phyloP scores from a whole-genome alignment of 371 early-diverging fungal genomes.

The Haplosporangium sp. region DNA sequence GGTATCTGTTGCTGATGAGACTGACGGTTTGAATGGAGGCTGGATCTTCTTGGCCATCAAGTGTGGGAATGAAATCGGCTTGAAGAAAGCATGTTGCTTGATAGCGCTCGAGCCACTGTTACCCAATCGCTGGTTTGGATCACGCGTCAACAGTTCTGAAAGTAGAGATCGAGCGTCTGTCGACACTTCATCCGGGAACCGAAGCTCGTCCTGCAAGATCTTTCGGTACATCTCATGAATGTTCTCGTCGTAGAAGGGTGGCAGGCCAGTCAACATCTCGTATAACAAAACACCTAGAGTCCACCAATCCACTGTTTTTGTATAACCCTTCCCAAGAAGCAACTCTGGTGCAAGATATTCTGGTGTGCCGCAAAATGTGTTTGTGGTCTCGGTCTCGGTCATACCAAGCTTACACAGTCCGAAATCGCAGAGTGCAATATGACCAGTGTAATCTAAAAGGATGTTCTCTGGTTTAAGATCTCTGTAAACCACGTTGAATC shows the following conservation, averaged over 20 bases:
- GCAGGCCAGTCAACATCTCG: conserved; percentile 96
- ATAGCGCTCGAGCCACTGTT: conserved; percentile 90
- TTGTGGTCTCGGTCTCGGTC: conserved; percentile 92
- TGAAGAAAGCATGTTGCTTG: conserved; percentile 93
- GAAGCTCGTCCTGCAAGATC: conserved; percentile 86
- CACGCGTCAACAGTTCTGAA: conserved; percentile 83
- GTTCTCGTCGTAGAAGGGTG: conserved; percentile 97
- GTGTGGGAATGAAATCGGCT: conserved; percentile 90
- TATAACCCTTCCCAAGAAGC: conserved; percentile 92
- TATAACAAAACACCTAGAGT: conserved; percentile 95
- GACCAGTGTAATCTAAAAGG: conserved; percentile 81
- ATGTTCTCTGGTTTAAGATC: too few species aligned
- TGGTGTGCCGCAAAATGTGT: conserved; percentile 99
- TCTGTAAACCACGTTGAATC: too few species aligned
- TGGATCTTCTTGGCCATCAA: conserved; percentile 87
- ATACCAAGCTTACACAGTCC: conserved; percentile 97
- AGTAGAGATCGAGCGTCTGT: conserved; percentile 80
- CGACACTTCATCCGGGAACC: conserved; percentile 88
- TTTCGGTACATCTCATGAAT: conserved; percentile 96
- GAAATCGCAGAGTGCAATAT: conserved; percentile 98
- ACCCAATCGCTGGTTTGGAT: conserved; percentile 88
- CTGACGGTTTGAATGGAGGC: conserved; percentile 94
- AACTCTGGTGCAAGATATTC: conserved; percentile 99
- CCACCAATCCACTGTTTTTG: conserved; percentile 98
- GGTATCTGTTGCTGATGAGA: conserved; percentile 81